Base-by-base conservation (phyloP, 2,329 filamentous ascomycete species). In the Phaeosphaeria sp. region DNA sequence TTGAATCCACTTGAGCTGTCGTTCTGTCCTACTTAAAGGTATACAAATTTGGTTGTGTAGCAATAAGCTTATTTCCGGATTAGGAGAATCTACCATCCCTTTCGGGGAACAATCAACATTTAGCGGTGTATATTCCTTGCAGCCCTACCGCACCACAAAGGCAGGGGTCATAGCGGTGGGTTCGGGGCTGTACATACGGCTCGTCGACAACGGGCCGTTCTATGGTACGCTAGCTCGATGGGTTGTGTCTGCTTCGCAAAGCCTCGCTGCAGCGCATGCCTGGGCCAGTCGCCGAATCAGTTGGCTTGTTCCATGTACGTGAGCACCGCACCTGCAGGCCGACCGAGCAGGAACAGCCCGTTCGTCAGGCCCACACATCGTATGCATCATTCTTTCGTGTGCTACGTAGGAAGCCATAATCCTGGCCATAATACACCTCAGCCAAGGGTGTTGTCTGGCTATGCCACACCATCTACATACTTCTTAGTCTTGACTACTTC, bases 81-180 rank as follows among this genome's bases (percentile, higher is more conserved):
- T 39, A 51, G 41, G 23, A 17, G 9, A 43, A 56, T 53, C 48
- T 13, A 58, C 47, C 58, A 56, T 50, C 55, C 59, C 42, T 44
- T 61, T 65, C 30, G 50, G 55, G 56, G 54, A 60, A 56, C 55
- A 52, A 50, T 33, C 54, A 30, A 51, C 52, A 54, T 54, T 39
- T 63, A 65, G 69, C 70, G 71, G 68, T 65, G 67, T 62, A 60
- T 59, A 59, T 60, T 60, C 54, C 50, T 64, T 68, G 67, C 67
- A 72, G 69, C 68, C 68, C 64, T 72, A 69, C 62, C 52, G 20
- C 22, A 18, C 22, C 51, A 53, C 62, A 64, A 57, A 58, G 60
- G 46, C 47, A 50, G 58, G 54, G 50, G 50, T 59, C 55, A 59
- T 53, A 46, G 53, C 50, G 33, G 55, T 55, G 61, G 65, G 69